Evolutionary conservation across 2,329 filamentous ascomycete genomes (phyloP), one percentile per base, ranked within the genome.

Genomic region (Hypoxylon sp.): DNA sequence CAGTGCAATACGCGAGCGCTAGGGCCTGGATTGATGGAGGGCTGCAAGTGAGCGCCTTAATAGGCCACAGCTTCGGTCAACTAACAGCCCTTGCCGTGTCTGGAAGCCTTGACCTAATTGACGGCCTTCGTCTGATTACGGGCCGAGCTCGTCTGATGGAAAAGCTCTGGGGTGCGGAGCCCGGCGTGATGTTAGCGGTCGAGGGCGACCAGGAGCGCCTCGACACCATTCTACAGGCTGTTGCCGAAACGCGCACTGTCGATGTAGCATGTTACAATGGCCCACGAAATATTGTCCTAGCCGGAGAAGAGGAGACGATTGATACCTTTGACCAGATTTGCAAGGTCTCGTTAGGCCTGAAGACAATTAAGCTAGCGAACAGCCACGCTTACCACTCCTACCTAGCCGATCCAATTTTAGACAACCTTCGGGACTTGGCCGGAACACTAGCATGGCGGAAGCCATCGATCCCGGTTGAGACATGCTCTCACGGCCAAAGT

Each of bases 31-130:
- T 78, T 17, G 72, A 77, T 44, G 69, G 70, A 66, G 74, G 77
- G 22, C 40, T 82, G 0, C 33, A 76, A 11, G 72, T 80, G 1
- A 70, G 72, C 2, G 74, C 76, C 1, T 46, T 82, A 6, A 62
- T 83, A 7, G 82, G 82, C 0, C 81, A 83, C 62, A 81, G 79
- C 58, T 78, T 83, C 46, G 81, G 81, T 5, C 73, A 83, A 60
- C 63, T 82, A 0, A 79, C 80, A 0, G 81, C 80, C 1, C 65
- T 82, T 2, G 75, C 73, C 13, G 70, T 82, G 0, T 76, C 79
- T 2, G 80, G 80, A 0, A 69, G 66, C 0, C 68, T 82, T 1
- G 72, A 72, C 2, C 59, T 82, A 0, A 6, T 68, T 1, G 79
- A 82, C 49, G 68, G 70, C 1, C 17, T 83, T 7, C 77, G 66